These are phyloP conservation scores for Keqinozyma sinolaborantium DNA, from an alignment of 1,139 yeast genomes.

Conservation along the genomic window DNA sequence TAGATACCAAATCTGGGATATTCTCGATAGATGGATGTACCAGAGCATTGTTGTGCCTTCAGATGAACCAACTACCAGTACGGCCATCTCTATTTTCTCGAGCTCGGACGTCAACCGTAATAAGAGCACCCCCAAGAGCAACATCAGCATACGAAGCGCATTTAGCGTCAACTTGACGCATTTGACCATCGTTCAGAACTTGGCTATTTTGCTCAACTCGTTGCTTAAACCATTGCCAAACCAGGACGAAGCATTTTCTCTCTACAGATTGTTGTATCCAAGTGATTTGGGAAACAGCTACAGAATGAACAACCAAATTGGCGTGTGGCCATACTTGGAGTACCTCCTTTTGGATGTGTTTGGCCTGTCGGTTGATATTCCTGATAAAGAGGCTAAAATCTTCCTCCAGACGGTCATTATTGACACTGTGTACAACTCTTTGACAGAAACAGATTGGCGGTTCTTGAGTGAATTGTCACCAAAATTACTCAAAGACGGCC, in stretches of 20 bases:
- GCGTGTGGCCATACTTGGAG: constrained; percentile 80
- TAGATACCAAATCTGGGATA: constrained; percentile 61
- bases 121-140: constrained; percentile 21
- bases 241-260: constrained; percentile 29
- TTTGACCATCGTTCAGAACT: constrained; percentile 60
- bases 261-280: constrained; percentile 55
- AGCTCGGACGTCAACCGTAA: constrained; percentile 10
- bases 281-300: constrained; percentile 57
- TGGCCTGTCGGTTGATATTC: constrained; percentile 32
- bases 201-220: constrained; percentile 47
- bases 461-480: constrained; percentile 45
- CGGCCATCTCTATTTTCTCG: background rate
- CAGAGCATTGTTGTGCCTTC: constrained; percentile 14
- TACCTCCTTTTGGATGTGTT: constrained; percentile 67
- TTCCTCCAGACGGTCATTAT: constrained; percentile 54
- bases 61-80: background rate
- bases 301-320: constrained; percentile 48
- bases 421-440: constrained; percentile 47
- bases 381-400: constrained; percentile 31
- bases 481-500: constrained; percentile 23
- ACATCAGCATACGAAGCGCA: constrained; percentile 28
- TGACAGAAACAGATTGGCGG: constrained; percentile 62
- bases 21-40: constrained; percentile 74
- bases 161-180: constrained; percentile 32
- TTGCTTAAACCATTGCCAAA: constrained; percentile 23